phyloP scores from a whole-genome alignment of 1,139 yeast genomes.

The Petasospora fabianii region DNA sequence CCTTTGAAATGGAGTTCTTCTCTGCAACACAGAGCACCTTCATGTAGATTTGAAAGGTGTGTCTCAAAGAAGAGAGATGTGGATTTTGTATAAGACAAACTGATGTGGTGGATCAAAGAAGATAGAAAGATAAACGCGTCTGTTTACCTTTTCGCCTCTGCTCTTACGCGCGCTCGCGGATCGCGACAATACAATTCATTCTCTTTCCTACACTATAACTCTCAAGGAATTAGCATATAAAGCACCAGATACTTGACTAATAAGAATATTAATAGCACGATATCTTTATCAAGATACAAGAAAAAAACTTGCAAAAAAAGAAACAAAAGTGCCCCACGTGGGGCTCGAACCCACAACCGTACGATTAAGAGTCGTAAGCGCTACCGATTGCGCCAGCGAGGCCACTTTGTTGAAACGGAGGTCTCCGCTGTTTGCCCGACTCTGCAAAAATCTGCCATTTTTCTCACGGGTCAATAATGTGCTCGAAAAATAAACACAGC shows the following conservation, averaged over 20 bases:
- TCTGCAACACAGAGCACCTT: constrained; percentile 93
- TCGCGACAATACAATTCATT: too few relatives aligned
- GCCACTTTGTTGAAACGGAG: constrained; percentile 7
- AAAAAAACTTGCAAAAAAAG: constrained; percentile 9
- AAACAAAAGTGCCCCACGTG: constrained; percentile 16
- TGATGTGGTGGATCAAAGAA: neutral
- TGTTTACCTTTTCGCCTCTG: constrained; percentile 2
- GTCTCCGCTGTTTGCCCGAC: constrained; percentile 1
- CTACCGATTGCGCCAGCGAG: constrained; percentile 24
- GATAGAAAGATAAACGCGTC: neutral
- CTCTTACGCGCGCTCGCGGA: neutral
- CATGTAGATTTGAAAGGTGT: constrained; percentile 35
- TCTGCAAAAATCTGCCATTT: neutral
- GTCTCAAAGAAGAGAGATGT: neutral
- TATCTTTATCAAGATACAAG: too few relatives aligned
- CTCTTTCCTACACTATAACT: too few relatives aligned
- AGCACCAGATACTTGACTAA: too few relatives aligned
- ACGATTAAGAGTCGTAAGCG: constrained; percentile 24
- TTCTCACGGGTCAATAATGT: neutral
- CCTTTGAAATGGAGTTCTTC: constrained; percentile 91
- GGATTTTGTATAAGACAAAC: neutral
- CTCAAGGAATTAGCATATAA: too few relatives aligned
- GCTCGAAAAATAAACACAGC: neutral
- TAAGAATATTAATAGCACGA: too few relatives aligned
- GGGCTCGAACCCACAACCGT: constrained; percentile 23